A percentile compares a stretch with the other conserved stretches of the same genome.
phyloP scores from a whole-genome alignment of 108 stramenopile species.

The Pseudonitzschia multistriata region DNA sequence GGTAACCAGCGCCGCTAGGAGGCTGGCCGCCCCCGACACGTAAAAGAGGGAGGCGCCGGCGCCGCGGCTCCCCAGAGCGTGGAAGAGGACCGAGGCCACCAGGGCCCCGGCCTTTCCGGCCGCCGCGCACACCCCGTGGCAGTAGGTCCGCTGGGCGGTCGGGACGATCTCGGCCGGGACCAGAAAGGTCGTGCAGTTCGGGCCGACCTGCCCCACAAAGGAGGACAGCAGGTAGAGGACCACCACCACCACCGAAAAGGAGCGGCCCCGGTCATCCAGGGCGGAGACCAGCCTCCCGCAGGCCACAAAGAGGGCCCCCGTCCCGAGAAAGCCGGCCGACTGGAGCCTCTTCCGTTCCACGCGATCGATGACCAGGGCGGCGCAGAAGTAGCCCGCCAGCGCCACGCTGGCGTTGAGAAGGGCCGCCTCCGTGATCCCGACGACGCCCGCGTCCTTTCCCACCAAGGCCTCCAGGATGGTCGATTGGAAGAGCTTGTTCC shows the following conservation, averaged over 20 bases:
- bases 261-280: no score
- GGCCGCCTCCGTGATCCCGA: constrained; percentile 50
- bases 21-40: constrained; percentile 54
- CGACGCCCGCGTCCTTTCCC: constrained; percentile 42
- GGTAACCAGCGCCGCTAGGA: constrained; percentile 51
- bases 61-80: constrained; percentile 24
- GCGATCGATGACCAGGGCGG: constrained; percentile 59
- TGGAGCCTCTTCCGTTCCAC: constrained; percentile 39
- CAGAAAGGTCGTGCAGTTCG: constrained; percentile 74
- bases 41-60: constrained; percentile 40
- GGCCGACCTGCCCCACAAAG: constrained; percentile 76
- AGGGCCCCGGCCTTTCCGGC: constrained; percentile 75
- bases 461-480: constrained; percentile 57
- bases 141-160: constrained; percentile 63
- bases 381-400: constrained; percentile 68
- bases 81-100: constrained; percentile 63
- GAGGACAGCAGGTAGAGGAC: constrained; percentile 57
- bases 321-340: constrained; percentile 56
- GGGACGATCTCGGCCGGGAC: constrained; percentile 65
- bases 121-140: constrained; percentile 73
- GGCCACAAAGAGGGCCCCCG: constrained; percentile 60
- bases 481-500: constrained; percentile 77
- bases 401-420: constrained; percentile 70
- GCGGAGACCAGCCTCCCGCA: constrained; percentile 50
- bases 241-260: constrained; percentile 47